Base-by-base conservation (phyloP, 1,284 basidiomycete genomes). In the Mycena sp. region DNA sequence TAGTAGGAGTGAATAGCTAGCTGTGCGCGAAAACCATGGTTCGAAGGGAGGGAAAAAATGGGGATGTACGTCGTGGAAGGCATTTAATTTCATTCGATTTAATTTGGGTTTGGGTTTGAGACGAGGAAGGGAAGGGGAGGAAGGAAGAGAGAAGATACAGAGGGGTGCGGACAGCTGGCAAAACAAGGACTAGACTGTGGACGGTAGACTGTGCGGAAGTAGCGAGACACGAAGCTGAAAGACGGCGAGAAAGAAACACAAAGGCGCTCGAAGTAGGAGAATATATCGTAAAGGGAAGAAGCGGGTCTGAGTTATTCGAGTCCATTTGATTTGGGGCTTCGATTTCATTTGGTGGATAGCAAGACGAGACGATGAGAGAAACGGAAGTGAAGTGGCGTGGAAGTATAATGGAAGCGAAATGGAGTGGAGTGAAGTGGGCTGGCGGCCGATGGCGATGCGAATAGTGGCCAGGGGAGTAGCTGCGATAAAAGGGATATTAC, bases 21-120 rank as follows among this genome's bases (percentile, higher is more conserved):
- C 53, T 62, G 60, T 62, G 60, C 60, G 60, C 53, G 60, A 62
- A 62, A 56, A 56, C 46, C 53, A 56, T 53, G 19, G 40, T 30
- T 49, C 54, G 40, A 57, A 62, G 28, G 48, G 35, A 26, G 28
- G 26, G 16, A 38, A 53, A 19, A 12, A 44, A 45, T 54, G 43
- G 11, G 29, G 28, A 56, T 44, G 25, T 30, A 46, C 46, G 26
- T 45, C 21, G 60, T 48, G 23, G 29, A 35, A 44, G 26, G 28
- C 14, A n/a, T 40, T 40, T 21, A 16, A 40, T n/a, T 23, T 19
- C 17, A 29, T 16, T 40, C 29, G 9, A 17, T 38, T 28, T 40
- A n/a, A 35, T 17, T 41, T 40, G 35, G 16, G 52, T 54, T 43
- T 44, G 23, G 23, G n/a, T n/a, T 48, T 17, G 46, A 56, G 57